Evolutionary conservation across 2,329 filamentous ascomycete genomes (phyloP).

Genomic region (Diplodia corticola): DNA sequence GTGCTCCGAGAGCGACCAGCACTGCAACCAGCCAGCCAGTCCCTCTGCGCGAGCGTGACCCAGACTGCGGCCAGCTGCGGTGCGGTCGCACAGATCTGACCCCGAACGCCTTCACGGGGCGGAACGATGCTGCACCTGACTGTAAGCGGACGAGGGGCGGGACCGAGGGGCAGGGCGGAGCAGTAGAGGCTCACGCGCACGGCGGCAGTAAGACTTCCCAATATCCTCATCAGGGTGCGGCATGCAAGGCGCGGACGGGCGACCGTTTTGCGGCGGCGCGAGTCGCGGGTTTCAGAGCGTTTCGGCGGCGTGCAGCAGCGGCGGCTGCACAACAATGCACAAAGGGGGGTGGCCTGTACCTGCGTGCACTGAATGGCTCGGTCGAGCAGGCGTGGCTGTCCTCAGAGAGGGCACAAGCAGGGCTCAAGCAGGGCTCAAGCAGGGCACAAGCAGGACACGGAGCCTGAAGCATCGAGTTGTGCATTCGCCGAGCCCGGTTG

Average conservation of each 20-base stretch:
- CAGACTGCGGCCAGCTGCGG: not conserved
- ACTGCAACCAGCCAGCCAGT: not conserved
- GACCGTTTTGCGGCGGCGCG: not conserved
- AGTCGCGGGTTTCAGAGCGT: slow-evolving; percentile 8
- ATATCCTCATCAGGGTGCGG: too few relatives aligned
- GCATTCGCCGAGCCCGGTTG: not conserved
- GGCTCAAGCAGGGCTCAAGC: too few relatives aligned
- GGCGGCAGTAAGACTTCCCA: not conserved
- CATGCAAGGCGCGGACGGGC: too few relatives aligned
- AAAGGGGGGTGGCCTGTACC: slow-evolving; percentile 1
- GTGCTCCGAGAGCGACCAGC: not conserved
- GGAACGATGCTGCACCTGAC: not conserved
- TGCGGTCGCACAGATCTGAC: not conserved
- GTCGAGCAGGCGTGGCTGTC: too few relatives aligned
- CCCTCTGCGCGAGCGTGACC: not conserved
- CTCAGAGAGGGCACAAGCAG: not conserved
- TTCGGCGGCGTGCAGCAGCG: slow-evolving; percentile 10
- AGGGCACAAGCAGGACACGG: not conserved
- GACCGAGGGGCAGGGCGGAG: not conserved
- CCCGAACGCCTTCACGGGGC: not conserved
- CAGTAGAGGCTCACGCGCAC: not conserved
- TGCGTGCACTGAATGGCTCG: not conserved
- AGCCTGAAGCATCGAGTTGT: not conserved
- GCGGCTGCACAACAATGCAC: slow-evolving; percentile 11
- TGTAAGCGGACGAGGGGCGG: not conserved